Percentiles rank a stretch among this genome's conserved stretches.
phyloP scores from a whole-genome alignment of 2,329 filamentous ascomycete genomes.

The Cytospora schulzeri region DNA sequence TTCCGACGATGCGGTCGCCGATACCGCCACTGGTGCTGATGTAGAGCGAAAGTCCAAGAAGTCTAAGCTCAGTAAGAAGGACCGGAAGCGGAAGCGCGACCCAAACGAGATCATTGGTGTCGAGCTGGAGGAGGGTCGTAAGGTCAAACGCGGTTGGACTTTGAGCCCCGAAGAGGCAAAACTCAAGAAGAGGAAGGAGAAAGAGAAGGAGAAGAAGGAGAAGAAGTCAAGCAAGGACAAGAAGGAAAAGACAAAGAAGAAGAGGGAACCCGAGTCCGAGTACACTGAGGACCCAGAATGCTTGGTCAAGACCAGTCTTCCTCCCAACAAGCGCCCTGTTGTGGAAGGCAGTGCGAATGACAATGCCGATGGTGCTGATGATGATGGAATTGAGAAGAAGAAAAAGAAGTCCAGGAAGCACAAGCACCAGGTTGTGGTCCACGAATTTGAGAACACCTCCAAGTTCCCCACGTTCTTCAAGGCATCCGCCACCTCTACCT shows the following conservation, averaged over 20 bases:
- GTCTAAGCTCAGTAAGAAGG: constrained; percentile 40
- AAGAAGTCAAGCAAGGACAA: constrained; percentile 41
- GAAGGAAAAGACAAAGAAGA: constrained; percentile 52
- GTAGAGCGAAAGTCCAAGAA: constrained; percentile 33
- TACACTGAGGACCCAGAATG: constrained; percentile 81
- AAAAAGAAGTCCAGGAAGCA: constrained; percentile 63
- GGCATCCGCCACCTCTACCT: constrained; percentile 43
- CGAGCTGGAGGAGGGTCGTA: constrained; percentile 71
- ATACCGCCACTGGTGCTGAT: constrained; percentile 22
- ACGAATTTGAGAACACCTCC: constrained; percentile 86
- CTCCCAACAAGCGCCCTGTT: constrained; percentile 40
- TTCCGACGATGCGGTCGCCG: constrained; percentile 33
- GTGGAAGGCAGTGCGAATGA: constrained; percentile 43
- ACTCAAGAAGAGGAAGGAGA: constrained; percentile 50
- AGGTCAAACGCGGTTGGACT: constrained; percentile 89
- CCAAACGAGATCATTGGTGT: constrained; percentile 63
- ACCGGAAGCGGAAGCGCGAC: constrained; percentile 46
- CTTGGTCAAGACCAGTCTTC: constrained; percentile 79
- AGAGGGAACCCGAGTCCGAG: constrained; percentile 67
- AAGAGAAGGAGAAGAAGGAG: constrained; percentile 46
- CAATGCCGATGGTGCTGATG: constrained; percentile 42
- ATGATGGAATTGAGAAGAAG: constrained; percentile 47
- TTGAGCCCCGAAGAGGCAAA: constrained; percentile 58
- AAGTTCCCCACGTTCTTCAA: constrained; percentile 84
- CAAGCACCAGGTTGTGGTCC: constrained; percentile 67